Evolutionary conservation across 176 grass and related monocot species (phyloP).

Genomic region (Zea luxurians): DNA sequence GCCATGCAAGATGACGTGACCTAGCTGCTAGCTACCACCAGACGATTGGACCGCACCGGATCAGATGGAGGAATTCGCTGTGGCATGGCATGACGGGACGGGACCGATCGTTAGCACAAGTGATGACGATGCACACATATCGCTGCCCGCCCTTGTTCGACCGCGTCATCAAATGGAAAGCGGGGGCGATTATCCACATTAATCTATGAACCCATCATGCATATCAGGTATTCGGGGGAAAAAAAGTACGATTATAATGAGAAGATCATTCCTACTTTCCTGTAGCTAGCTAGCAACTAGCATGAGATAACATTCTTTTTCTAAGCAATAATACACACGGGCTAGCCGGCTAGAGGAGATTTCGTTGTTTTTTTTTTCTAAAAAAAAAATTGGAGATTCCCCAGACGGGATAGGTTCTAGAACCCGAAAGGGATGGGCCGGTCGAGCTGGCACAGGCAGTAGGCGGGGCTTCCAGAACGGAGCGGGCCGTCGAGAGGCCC

Average conservation of each 20-base stretch:
- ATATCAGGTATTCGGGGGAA: not conserved
- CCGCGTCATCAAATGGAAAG: conserved; percentile 2
- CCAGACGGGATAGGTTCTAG: not conserved
- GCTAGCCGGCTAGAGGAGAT: no score
- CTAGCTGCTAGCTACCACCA: no score
- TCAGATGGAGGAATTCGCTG: no score
- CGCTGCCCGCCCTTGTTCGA: not conserved
- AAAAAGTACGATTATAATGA: not conserved
- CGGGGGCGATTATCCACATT: not conserved
- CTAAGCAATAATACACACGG: conserved; percentile 31
- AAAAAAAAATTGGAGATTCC: not conserved
- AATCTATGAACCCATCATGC: not conserved
- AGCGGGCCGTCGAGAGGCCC: not conserved
- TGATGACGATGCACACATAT: no score
- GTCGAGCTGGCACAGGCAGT: not conserved
- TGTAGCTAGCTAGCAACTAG: not conserved
- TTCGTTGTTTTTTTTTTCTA: no score
- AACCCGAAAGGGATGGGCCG: not conserved
- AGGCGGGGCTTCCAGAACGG: conserved; percentile 16
- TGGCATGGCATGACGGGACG: no score
- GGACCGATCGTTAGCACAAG: no score
- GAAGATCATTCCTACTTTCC: not conserved
- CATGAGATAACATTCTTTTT: conserved; percentile 29
- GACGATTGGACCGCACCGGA: no score
- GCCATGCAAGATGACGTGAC: no score